Percentiles rank a stretch among this genome's conserved stretches.
Conservation (phyloP, 2,329 filamentous ascomycete species). For the Sarocladium kiliense region DNA sequence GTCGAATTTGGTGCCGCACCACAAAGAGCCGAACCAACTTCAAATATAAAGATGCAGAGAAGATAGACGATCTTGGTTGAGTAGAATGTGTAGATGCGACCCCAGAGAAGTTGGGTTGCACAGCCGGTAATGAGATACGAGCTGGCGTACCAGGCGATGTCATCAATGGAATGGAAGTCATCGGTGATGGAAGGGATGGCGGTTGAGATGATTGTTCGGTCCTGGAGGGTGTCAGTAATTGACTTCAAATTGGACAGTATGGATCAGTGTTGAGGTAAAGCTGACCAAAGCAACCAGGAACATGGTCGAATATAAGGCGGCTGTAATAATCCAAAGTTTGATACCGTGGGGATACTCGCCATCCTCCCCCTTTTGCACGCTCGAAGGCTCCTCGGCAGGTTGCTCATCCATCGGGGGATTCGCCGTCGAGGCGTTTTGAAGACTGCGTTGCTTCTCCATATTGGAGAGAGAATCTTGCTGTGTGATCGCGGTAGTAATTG, state of each 20-base stretch:
- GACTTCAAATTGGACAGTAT: no score
- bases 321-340: not conserved
- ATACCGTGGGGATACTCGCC: not conserved
- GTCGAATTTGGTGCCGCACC: slow-evolving; percentile 48
- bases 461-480: no score
- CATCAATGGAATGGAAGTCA: slow-evolving; percentile 51
- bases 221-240: not conserved
- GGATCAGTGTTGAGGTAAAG: not conserved
- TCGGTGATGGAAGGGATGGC: slow-evolving; percentile 51
- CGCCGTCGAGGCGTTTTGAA: no score
- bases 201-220: slow-evolving; percentile 52
- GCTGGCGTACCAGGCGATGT: slow-evolving; percentile 61
- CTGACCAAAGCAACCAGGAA: slow-evolving; percentile 1
- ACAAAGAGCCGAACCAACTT: slow-evolving; percentile 49
- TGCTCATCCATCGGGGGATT: not conserved
- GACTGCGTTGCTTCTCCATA: no score
- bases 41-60: slow-evolving; percentile 43
- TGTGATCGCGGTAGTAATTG: no score
- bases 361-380: not conserved
- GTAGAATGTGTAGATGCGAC: slow-evolving; percentile 50
- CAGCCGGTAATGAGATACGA: slow-evolving; percentile 35
- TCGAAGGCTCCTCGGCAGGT: not conserved
- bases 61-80: slow-evolving; percentile 44
- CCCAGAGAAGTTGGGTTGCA: slow-evolving; percentile 41
- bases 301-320: not conserved